Evolutionary conservation across 1,284 basidiomycete species (phyloP).

Genomic region (Schizophyllum commune): DNA sequence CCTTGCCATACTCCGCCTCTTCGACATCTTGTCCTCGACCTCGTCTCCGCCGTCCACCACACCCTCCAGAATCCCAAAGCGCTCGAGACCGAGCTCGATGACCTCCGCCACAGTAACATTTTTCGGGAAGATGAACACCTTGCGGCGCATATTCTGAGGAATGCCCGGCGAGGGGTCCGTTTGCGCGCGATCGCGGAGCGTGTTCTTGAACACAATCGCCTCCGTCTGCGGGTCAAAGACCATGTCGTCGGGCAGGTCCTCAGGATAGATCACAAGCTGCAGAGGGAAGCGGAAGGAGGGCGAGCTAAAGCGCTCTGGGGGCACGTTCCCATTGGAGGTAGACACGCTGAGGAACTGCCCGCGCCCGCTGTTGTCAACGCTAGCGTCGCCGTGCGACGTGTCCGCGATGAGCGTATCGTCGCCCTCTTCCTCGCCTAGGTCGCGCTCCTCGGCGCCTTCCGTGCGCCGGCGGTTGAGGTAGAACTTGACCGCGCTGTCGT

Average conservation of each 20-base stretch:
- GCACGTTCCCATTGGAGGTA: constrained; percentile 36
- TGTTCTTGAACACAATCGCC: constrained; percentile 79
- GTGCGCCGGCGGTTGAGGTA: constrained; percentile 65
- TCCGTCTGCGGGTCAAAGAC: constrained; percentile 88
- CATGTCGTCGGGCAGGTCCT: constrained; percentile 90
- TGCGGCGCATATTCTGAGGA: constrained; percentile 54
- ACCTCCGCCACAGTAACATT: constrained; percentile 96
- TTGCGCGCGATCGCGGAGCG: constrained; percentile 46
- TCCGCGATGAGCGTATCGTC: constrained; percentile 49
- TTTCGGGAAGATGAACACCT: constrained; percentile 83
- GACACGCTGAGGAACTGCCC: constrained; percentile 36
- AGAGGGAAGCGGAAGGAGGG: constrained; percentile 80
- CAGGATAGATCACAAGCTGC: constrained; percentile 79
- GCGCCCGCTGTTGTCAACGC: constrained; percentile 13
- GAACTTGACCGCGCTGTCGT: constrained; percentile 95
- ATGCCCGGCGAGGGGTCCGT: constrained; percentile 42
- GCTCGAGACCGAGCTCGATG: constrained; percentile 84
- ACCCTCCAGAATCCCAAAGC: constrained; percentile 90
- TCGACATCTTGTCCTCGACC: constrained; percentile 84
- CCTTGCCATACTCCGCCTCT: constrained; percentile 69
- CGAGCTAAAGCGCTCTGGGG: constrained; percentile 68
- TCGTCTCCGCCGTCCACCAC: constrained; percentile 98
- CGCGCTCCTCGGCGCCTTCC: constrained; percentile 24
- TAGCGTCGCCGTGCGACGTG: constrained; percentile 23
- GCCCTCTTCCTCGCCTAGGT: constrained; percentile 27